These are phyloP conservation scores for Aspergillus sp. DNA, from an alignment of 2,329 filamentous ascomycete genomes.

Conservation along the genomic window DNA sequence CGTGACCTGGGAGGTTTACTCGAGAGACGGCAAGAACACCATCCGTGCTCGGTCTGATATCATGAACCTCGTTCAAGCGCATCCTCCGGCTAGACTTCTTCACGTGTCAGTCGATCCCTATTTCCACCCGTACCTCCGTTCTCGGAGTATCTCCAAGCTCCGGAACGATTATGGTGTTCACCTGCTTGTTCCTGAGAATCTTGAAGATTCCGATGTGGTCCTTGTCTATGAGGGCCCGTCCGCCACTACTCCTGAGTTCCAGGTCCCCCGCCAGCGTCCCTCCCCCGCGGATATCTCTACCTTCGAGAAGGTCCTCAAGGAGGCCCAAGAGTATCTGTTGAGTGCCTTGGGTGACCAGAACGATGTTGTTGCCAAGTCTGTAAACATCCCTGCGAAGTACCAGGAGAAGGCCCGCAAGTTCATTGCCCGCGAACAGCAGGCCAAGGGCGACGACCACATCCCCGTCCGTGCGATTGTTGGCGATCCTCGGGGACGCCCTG, in stretches of 20 bases:
- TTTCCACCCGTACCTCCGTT: conserved; percentile 47
- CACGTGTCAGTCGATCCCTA: conserved; percentile 48
- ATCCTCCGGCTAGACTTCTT: conserved; percentile 45
- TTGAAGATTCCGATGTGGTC: conserved; percentile 43
- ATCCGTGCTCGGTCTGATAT: conserved; percentile 50
- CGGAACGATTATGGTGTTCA: conserved; percentile 46
- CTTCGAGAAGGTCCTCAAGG: conserved; percentile 57
- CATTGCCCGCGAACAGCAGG: conserved; percentile 55
- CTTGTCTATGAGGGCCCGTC: conserved; percentile 50
- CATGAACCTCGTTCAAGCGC: conserved; percentile 47
- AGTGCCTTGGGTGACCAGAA: conserved; percentile 53
- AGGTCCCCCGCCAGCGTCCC: conserved; percentile 56
- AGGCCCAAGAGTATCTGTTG: conserved; percentile 58
- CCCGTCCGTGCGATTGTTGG: conserved; percentile 57
- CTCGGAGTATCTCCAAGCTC: conserved; percentile 36
- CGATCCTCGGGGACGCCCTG: conserved; percentile 25
- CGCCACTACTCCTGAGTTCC: conserved; percentile 46
- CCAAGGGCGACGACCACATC: conserved; percentile 48
- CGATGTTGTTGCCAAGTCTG: conserved; percentile 52
- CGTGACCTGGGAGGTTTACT: conserved; percentile 84
- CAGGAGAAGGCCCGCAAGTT: conserved; percentile 63
- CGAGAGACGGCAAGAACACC: conserved; percentile 76
- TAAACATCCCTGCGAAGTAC: conserved; percentile 59
- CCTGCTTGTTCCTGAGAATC: conserved; percentile 47
- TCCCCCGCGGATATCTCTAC: conserved; percentile 52